Evolutionary conservation across 495 filamentous ascomycete genomes (phyloP), one percentile per base, ranked within the genome.

Genomic region (Tirmania nivea): DNA sequence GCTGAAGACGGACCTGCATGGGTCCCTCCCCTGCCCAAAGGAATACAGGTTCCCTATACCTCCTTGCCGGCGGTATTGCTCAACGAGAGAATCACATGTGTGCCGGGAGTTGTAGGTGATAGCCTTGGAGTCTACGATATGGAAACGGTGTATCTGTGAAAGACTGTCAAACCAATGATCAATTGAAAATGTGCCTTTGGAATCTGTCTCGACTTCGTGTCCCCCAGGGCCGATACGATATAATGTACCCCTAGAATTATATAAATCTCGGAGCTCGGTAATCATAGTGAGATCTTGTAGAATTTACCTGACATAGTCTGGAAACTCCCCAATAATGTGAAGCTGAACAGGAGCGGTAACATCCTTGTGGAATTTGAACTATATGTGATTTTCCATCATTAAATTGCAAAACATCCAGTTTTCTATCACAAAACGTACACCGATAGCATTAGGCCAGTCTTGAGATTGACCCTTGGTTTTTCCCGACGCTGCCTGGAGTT

Each of bases 101-200:
- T 72, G 71, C 1, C 82, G 75, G n/a, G 81, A 86, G 49, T 79
- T 82, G 64, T 87, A 87, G n/a, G 72, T 66, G 3, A 87, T 77
- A 25, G 66, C 66, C 1, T 66, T 68, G 0, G 61, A 64, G 17
- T 60, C 57, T 20, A 72, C 56, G 35, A 88, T 78, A 54, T 82
- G 71, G 67, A 90, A 88, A 12, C 76, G 75, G 58, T 86, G 82
- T 2, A 75, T 77, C 55, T 85, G 79, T n/a, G 72, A 72, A 47
- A 86, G 77, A n/a, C 81, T 78, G 64, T 87, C 80, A 55, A 87
- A 85, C 84, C 84, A 90, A 60, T 90, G 84, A 0, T 66, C 73
- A 8, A 75, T 66, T 31, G 68, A 65, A 57, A 76, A 76, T 0
- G 72, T 75, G 1, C 71, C 71, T 34, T 74, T 75, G 0, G 73